phyloP scores from a whole-genome alignment of 176 grass and related monocot species.

The Oryza australiensis region DNA sequence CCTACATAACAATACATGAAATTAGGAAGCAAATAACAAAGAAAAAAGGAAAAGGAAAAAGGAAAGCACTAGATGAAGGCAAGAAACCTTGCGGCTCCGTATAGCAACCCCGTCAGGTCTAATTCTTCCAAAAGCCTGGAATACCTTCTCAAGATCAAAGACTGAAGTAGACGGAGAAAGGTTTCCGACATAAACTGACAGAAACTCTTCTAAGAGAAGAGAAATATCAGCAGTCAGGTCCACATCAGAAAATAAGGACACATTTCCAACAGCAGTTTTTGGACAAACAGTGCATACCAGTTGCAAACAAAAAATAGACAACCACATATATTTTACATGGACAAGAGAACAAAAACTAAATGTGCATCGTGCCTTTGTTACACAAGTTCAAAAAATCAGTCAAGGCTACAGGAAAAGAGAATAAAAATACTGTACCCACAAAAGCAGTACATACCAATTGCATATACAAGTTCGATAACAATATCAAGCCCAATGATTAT shows the following conservation, averaged over 20 bases:
- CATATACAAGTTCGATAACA: neutral
- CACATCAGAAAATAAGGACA: conserved; percentile 1
- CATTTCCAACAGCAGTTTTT: neutral
- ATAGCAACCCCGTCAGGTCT: conserved; percentile 72
- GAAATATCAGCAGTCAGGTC: neutral
- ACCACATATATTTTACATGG: neutral
- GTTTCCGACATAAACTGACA: conserved; percentile 70
- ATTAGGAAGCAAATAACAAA: conserved; percentile 23
- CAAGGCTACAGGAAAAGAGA: neutral
- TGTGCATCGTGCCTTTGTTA: neutral
- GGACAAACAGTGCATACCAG: neutral
- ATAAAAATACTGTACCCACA: neutral
- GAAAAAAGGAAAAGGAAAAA: neutral
- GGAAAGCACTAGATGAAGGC: conserved; percentile 14
- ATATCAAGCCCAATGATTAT: neutral
- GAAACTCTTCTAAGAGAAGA: conserved; percentile 50
- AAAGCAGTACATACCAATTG: neutral
- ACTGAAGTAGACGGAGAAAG: conserved; percentile 67
- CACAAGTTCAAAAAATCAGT: neutral
- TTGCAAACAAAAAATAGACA: neutral
- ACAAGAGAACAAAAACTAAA: neutral
- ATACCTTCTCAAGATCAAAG: conserved; percentile 65
- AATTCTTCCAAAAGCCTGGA: conserved; percentile 65
- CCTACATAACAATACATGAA: conserved; percentile 37
- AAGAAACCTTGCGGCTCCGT: conserved; percentile 72